Base-by-base conservation (phyloP, 2,329 filamentous ascomycete genomes). In the Hymenotorrendiella dingleyae region DNA sequence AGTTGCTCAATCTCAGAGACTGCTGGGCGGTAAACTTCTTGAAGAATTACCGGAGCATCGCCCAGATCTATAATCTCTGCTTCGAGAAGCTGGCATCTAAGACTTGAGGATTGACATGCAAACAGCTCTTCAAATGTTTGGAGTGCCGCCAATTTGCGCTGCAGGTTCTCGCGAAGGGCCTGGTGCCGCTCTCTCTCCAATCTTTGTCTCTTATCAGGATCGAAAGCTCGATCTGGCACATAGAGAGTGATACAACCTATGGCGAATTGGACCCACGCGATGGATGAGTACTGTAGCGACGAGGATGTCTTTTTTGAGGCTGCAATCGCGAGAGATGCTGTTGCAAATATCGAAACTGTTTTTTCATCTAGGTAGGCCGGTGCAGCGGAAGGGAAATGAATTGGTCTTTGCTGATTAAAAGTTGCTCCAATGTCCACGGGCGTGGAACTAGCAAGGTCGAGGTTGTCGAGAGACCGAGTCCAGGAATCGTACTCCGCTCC, bases 221-320 rank as follows among this genome's bases (percentile, higher is more conserved):
- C 93, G 56, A 91, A 93, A 3, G 85, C 76, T 52, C 83, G 82
- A 62, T 94, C 84, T 0, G 94, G 90, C 2, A 97, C 80, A 58
- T 91, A 96, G 2, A 96, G 71, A 48, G 77, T 76, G 36, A 97
- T 70, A 28, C 83, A 78, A 12, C 82, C 82, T 16, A 90, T 65
- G 2, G 86, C 83, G 47, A 95, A 80, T 38, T 84, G 73, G 21
- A 89, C 72, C 79, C 90, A 93, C 4, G 85, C 82, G 17, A 83
- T 64, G 16, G 78, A 73, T 16, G 71, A 65, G 38, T 64, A 60
- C 39, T 52, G 54, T 27, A 62, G 57, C 8, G 55, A 14, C 20
- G 23, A 22, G 10, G n/a, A n/a, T 16, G 56, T 42, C 33, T 60
- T 52, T 19, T 47, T 51, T 14, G 59, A 57, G 23, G 64, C 52